Evolutionary conservation across 2,329 filamentous ascomycete species (phyloP), one percentile per base, ranked within the genome.

Genomic region (Botrytis aclada): DNA sequence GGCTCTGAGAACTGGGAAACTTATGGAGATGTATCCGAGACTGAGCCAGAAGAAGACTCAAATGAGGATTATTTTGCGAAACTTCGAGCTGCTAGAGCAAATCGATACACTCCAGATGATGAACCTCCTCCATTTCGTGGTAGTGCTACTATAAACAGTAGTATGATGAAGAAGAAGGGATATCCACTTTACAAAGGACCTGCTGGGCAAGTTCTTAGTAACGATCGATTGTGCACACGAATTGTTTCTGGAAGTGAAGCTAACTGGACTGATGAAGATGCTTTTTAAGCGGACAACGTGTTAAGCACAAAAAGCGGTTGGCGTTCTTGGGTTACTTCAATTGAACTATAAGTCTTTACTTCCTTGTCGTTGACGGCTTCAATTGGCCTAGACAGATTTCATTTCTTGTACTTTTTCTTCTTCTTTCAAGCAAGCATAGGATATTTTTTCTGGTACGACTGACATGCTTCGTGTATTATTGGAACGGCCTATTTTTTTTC

Each of bases 1-100:
- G 93, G 93, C 1, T 97, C 93, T 5, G 95, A 98, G 83, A 98
- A 98, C 81, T 98, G 95, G 95, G 95, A 98, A 83, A 97, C 95
- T 16, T 98, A 96, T 79, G 95, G 96, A 78, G 93, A 97, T 81
- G 89, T 88, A 76, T 94, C 92, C 74, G 91, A 94, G 79, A 94
- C 92, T 75, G 91, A 94, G 78, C 89, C 91, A 0, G 92, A 94
- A 78, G 86, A 87, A 37, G 94, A 97, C 80, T 88, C 88, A 0
- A 90, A 90, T 6, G 93, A 96, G 74, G 95, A 96, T 81, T 97
- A 97, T 82, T 97, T 97, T 82, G 92, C 93, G 76, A 94, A 93
- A 82, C 84, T 95, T 71, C 88, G 91, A 73, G 90, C 90, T 45
- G 86, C 90, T 9, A 88, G 89, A 51, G 86, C 86, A 77, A 95